Conservation (phyloP, 192 early-diverging fungal species). For the Entomortierella lignicola region DNA sequence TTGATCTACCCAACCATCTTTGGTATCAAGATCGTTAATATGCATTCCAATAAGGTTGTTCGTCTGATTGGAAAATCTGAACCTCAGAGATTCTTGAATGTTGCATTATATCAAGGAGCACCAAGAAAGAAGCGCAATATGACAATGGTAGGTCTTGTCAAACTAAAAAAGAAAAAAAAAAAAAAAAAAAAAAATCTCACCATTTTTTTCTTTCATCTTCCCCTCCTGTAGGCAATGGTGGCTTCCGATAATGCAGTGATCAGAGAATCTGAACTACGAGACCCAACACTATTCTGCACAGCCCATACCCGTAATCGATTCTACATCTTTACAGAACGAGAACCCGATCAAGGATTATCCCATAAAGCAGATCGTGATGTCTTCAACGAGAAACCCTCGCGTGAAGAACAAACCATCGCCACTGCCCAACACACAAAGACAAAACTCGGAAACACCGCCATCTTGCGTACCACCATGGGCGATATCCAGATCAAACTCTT, state of each 20-base stretch:
- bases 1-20: conserved; percentile 93
- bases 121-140: conserved; percentile 82
- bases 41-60: conserved; percentile 85
- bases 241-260: conserved; percentile 87
- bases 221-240: conserved; percentile 72
- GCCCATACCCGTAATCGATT: conserved; percentile 94
- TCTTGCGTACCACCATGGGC: conserved; percentile 90
- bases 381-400: conserved; percentile 97
- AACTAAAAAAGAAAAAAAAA: not conserved
- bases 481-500: conserved; percentile 92
- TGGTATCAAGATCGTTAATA: conserved; percentile 95
- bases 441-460: conserved; percentile 74
- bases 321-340: conserved; percentile 90
- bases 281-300: conserved; percentile 93
- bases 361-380: conserved; percentile 86
- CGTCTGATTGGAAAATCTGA: conserved; percentile 92
- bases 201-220: conserved; percentile 10
- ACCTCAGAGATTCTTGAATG: conserved; percentile 88
- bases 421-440: conserved; percentile 69
- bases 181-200: conserved; percentile 2
- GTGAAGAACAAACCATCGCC: conserved; percentile 95
- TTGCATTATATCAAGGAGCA: conserved; percentile 91
- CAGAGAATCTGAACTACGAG: conserved; percentile 70
- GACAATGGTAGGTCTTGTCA: conserved; percentile 66
- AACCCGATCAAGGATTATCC: conserved; percentile 78